Percentiles rank a stretch among this genome's conserved stretches.
These are phyloP conservation scores for Crithidia fasciculata DNA, from an alignment of 208 protist genomes.

Conservation along the genomic window DNA sequence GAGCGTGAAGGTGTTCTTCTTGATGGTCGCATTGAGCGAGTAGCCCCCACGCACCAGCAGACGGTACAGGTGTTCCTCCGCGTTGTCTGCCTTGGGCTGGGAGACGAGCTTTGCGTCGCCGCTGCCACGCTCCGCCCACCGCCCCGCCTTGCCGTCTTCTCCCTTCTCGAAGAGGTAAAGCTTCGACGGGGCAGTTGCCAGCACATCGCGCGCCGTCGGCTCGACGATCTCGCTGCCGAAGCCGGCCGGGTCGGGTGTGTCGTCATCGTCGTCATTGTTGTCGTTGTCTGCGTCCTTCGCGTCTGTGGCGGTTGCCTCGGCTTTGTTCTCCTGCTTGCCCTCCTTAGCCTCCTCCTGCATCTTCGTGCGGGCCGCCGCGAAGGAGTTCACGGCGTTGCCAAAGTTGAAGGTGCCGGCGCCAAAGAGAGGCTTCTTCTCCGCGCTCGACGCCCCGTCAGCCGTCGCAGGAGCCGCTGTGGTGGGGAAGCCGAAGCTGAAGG, in stretches of 20 bases:
- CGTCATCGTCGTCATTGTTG: slow-evolving; percentile 20
- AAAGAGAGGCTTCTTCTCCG: slow-evolving; percentile 31
- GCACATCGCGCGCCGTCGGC: slow-evolving; percentile 44
- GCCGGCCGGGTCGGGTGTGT: slow-evolving; percentile 27
- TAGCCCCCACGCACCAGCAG: slow-evolving; percentile 86
- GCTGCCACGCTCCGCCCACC: slow-evolving; percentile 71
- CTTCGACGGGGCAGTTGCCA: slow-evolving; percentile 59
- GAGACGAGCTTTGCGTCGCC: slow-evolving; percentile 73
- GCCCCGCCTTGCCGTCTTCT: slow-evolving; percentile 37
- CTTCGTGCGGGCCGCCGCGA: slow-evolving; percentile 71
- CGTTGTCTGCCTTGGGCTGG: slow-evolving; percentile 34
- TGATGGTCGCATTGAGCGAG: slow-evolving; percentile 65
- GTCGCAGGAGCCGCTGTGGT: neutral
- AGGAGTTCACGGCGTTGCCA: slow-evolving; percentile 58
- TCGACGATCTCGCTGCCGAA: slow-evolving; percentile 34
- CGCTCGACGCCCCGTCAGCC: neutral
- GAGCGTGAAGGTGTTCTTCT: slow-evolving; percentile 52
- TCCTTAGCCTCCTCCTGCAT: slow-evolving; percentile 46
- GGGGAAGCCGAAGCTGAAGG: slow-evolving; percentile 28
- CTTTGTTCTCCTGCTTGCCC: neutral
- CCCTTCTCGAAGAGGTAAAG: slow-evolving; percentile 67
- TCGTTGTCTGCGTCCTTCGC: slow-evolving; percentile 21
- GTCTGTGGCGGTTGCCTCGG: neutral
- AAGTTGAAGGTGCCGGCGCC: slow-evolving; percentile 69
- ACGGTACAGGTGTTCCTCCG: slow-evolving; percentile 45